Conservation (phyloP, 768 basidiomycete genomes). For the Kwoniella dendrophila region DNA sequence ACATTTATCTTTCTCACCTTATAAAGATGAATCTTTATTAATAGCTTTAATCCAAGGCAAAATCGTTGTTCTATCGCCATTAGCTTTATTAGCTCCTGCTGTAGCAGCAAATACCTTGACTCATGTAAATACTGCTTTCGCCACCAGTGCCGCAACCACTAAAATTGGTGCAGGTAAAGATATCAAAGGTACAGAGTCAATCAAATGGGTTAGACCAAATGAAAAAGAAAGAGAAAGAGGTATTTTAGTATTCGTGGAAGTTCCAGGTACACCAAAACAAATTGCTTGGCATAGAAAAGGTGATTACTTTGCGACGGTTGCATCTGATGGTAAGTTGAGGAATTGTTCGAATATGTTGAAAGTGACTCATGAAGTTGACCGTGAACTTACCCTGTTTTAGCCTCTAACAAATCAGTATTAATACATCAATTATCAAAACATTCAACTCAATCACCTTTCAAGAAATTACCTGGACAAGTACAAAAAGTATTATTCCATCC, state of each 20-base stretch:
- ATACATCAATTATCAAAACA: conserved; percentile 92
- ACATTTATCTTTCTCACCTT: conserved; percentile 90
- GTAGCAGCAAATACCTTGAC: conserved; percentile 66
- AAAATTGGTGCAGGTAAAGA: conserved; percentile 44
- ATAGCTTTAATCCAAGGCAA: conserved; percentile 53
- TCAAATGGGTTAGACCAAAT: conserved; percentile 57
- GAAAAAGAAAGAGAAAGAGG: conserved; percentile 57
- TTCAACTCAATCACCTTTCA: conserved; percentile 97
- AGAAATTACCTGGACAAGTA: conserved; percentile 85
- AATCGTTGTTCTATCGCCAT: conserved; percentile 58
- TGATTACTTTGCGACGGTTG: conserved; percentile 92
- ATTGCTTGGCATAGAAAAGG: conserved; percentile 90
- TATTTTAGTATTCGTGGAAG: conserved; percentile 57
- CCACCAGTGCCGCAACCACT: conserved; percentile 52
- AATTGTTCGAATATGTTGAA: background rate
- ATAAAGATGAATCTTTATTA: conserved; percentile 70
- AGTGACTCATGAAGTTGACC: background rate
- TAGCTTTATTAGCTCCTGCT: conserved; percentile 66
- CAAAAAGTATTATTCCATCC: conserved; percentile 96
- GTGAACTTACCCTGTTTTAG: conserved; percentile 58
- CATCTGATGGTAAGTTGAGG: conserved; percentile 64
- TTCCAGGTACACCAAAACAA: conserved; percentile 66
- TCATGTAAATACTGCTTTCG: conserved; percentile 67
- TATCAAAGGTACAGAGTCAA: conserved; percentile 51
- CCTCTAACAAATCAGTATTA: conserved; percentile 81